Base-by-base conservation (phyloP, 768 basidiomycete genomes). In the Kwoniella mangroviensis region DNA sequence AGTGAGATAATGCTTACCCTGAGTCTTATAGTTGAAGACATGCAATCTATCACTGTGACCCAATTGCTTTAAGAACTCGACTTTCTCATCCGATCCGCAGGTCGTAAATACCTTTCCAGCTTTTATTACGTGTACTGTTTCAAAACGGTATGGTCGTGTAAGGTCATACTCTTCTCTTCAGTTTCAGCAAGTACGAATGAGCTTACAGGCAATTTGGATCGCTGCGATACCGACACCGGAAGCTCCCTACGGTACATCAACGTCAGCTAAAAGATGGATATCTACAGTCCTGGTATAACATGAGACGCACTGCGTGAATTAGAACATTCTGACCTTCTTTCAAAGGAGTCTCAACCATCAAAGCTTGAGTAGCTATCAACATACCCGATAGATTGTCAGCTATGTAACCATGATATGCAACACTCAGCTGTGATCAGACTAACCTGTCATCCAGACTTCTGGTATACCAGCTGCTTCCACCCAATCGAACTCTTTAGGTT, bases 151-250 rank as follows among this genome's bases (percentile, higher is more conserved):
- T 22, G 41, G 10, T 22, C n/a, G 1, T 11, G 52, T 52, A 11
- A 65, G 21, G 5, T 56, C 43, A 66, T 17, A 26, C 43, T 51
- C 15, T 22, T 5, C 7, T 17, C 15, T 57, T 54, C 7, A 7
- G 19, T 42, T 10, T 10, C 41, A 42, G 11, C 22, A n/a, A 55
- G 49, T 12, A 17, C 15, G 40, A 24, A 6, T 3, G 7, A 17
- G 75, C 81, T 69, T 40, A 80, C 92, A 88, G 21, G 94, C 92
- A 21, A 97, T 84, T 83, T 98, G 95, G 59, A 91, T 92, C 15
- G 92, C 92, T 2, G 94, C 90, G 17, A 95, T 81, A 1, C 94
- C 94, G 4, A 97, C 93, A 34, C 94, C 93, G 13, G 92, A 93
- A 3, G 93, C 93, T 7, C 90, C 81, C 80, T 79, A 51, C 13